Evolutionary conservation across 176 grass and related monocot species (phyloP), one percentile per base, ranked within the genome.

Genomic region (Lolium perenne): DNA sequence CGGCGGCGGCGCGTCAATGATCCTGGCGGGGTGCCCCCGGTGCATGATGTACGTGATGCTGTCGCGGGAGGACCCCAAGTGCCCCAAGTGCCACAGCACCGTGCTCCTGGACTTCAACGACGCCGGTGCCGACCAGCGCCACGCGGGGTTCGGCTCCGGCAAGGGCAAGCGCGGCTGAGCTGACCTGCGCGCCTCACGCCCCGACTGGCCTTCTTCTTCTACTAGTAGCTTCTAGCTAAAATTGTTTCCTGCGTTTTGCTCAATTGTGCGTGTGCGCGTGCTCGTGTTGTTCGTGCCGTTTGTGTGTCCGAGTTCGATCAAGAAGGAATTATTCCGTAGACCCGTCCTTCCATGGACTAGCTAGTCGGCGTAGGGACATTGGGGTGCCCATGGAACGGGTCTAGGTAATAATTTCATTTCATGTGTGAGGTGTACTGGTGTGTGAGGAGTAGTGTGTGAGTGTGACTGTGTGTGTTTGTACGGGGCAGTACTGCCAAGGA

Each of bases 31-130:
- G n/a, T 98, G 95, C 88, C 93, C 95, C 38, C 87, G 91, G 68
- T 98, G 95, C 93, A 91, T 98, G 82, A 95, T 98, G 91, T 98
- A 98, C 85, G 95, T 98, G 76, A 98, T 98, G 95, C 91, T 98
- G 71, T 95, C 93, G 2, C 89, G 94, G 83, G 89, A 95, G 23
- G 95, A 98, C 43, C 93, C 93, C 61, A 93, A 95, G 92, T 98
- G 95, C 85, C 95, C 95, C 89, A 95, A 95, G 87, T 98, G 95
- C 88, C 83, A 94, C 76, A 98, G 89, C 83, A 89, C 93, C 16
- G 95, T 98, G 38, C 93, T 98, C 77, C 85, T 98, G 59, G 95
- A 98, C 80, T 93, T 98, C 91, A 87, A 94, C 80, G 89, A 83
- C 66, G 78, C 2, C 15, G 9, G 40, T 47, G 56, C 43, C 29